Conservation (phyloP, 257 asterid species). For the Gynochthodes officinalis region DNA sequence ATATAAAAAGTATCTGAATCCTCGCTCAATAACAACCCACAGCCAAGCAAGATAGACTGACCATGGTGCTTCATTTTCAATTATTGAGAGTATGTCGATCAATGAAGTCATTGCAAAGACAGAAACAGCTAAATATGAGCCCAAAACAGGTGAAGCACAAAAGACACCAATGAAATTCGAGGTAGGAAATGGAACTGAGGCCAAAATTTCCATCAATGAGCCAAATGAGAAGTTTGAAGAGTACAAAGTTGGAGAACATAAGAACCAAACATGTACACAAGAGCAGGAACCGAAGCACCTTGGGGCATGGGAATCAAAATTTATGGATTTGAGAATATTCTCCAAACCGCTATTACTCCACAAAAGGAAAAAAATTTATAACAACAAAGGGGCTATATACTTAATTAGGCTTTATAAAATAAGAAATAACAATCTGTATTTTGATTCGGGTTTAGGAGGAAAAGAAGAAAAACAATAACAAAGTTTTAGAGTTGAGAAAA, state of each 20-base stretch:
- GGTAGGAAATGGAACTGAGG: conserved; percentile 16
- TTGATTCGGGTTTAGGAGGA: no score
- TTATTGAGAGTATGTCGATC: conserved; percentile 40
- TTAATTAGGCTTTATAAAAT: no score
- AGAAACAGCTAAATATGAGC: conserved; percentile 42
- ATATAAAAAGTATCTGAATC: no score
- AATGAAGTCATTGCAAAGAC: conserved; percentile 37
- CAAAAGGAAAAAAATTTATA: no score
- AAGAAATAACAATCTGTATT: no score
- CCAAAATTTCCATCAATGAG: conserved; percentile 2
- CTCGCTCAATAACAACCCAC: no score
- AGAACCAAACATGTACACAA: conserved; percentile 16
- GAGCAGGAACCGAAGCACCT: conserved; percentile 21
- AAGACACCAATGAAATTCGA: conserved; percentile 25
- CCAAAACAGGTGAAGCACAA: conserved; percentile 34
- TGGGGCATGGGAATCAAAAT: conserved; percentile 63
- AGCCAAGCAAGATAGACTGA: no score
- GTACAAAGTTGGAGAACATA: conserved; percentile 21
- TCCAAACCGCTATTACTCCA: neutral
- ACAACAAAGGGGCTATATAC: no score
- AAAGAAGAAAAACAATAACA: no score
- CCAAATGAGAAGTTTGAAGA: conserved; percentile 30
- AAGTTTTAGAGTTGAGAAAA: no score
- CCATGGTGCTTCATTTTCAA: no score
- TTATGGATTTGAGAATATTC: conserved; percentile 51